A percentile compares a stretch with the other conserved stretches of the same genome.
These are phyloP conservation scores for Massarina eburnea DNA, from an alignment of 2,329 filamentous ascomycete species.

Conservation along the genomic window DNA sequence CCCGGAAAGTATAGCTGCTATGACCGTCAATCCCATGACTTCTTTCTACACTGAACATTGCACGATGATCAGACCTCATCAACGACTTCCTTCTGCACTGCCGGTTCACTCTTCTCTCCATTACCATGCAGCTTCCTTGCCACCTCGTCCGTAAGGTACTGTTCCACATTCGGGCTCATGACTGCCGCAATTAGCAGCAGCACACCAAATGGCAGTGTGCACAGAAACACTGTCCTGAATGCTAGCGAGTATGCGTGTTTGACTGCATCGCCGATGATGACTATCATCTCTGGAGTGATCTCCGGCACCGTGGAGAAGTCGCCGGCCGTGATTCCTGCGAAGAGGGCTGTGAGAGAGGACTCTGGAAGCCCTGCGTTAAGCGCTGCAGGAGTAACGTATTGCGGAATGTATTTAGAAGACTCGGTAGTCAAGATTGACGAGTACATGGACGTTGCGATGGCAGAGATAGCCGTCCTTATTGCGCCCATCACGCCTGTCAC, in stretches of 20 bases:
- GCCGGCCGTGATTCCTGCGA: constrained; percentile 21
- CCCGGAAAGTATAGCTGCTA: too few species aligned
- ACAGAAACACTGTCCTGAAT: constrained; percentile 51
- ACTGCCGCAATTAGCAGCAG: constrained; percentile 42
- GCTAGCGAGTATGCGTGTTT: constrained; percentile 34
- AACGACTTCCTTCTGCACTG: constrained; percentile 17
- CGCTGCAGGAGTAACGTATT: constrained; percentile 25
- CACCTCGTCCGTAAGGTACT: constrained; percentile 48
- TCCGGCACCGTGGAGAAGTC: constrained; percentile 24
- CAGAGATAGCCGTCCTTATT: constrained; percentile 42
- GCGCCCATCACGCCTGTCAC: constrained; percentile 50
- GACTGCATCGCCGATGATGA: constrained; percentile 12
- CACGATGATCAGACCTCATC: constrained; percentile 5
- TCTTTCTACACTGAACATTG: too few species aligned
- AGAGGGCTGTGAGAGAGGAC: constrained; percentile 20
- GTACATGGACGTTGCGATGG: constrained; percentile 28
- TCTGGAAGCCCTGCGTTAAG: constrained; percentile 21
- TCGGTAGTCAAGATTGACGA: constrained; percentile 30
- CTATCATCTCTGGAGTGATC: constrained; percentile 23
- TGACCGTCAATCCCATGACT: too few species aligned
- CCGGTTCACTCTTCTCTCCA: constrained; percentile 13
- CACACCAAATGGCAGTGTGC: constrained; percentile 40
- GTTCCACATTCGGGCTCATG: constrained; percentile 48
- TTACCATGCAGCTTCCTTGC: constrained; percentile 46
- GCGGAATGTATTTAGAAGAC: constrained; percentile 16